Base-by-base conservation (phyloP, 2,329 filamentous ascomycete species). In the Myriosclerotinia duriaeana region DNA sequence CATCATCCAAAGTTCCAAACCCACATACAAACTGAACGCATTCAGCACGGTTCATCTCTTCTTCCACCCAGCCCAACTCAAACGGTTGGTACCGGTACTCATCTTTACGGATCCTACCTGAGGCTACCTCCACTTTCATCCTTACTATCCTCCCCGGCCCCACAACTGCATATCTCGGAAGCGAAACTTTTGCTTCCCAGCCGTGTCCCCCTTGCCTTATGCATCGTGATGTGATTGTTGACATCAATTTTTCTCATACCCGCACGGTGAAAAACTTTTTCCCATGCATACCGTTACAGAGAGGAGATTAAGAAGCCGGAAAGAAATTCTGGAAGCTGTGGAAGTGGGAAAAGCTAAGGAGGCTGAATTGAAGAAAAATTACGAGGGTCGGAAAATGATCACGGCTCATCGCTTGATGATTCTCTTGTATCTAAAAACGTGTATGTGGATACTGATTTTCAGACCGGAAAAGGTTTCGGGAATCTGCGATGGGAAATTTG, bases 171-270 rank as follows among this genome's bases (percentile, higher is more conserved):
- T 58, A 34, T 14, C 14, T 30, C 55, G 40, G 55, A 58, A 58
- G 55, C 55, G 40, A 46, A 58, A 30, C 26, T 46, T 46, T 34
- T 22, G 26, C 55, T 44, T 34, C 55, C 55, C 42, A 20, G 14
- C 22, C 38, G 22, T 58, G 26, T 26, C 53, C 22, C 36, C 53
- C 53, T n/a, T 46, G 44, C 44, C 44, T n/a, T n/a, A 44, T 30
- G 55, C 55, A 58, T 26, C 55, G 55, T 58, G 55, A 58, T 58
- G 55, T 46, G 40, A 44, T 42, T 44, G 14, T 15, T 22, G n/a
- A 58, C 22, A 15, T 34, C 30, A 34, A 34, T 34, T 34, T 34
- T 34, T 34, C 30, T 34, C 30, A 34, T 34, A 34, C 30, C 2
- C 30, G 30, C 30, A 34, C 30, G 30, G 30, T 34, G 30, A 34